These are phyloP conservation scores for Coemansia biformis DNA, from an alignment of 192 early-diverging fungal species.

Conservation along the genomic window DNA sequence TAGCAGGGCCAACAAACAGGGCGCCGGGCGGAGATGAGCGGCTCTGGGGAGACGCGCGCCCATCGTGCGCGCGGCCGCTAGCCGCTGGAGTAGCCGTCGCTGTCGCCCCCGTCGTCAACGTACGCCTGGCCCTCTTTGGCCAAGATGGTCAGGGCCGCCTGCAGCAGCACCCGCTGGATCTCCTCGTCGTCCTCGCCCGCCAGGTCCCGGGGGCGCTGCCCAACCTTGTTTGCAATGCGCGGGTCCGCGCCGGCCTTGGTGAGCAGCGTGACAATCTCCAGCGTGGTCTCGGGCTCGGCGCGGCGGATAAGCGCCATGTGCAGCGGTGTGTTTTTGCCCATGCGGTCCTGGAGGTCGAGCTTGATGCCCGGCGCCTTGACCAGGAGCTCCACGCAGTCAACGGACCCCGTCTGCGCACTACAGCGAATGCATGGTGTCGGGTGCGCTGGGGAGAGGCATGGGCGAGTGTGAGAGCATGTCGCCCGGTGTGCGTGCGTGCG, in stretches of 20 bases:
- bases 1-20: too few relatives aligned
- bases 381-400: slow-evolving; percentile 59
- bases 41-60: too few relatives aligned
- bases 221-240: slow-evolving; percentile 28
- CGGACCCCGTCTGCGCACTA: slow-evolving; percentile 54
- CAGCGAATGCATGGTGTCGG: neutral
- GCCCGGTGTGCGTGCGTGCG: too few relatives aligned
- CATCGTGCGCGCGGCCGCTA: too few relatives aligned
- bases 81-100: slow-evolving; percentile 12
- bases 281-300: slow-evolving; percentile 51
- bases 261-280: slow-evolving; percentile 59
- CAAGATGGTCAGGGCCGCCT: slow-evolving; percentile 19
- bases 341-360: slow-evolving; percentile 53
- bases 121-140: slow-evolving; percentile 5
- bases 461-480: too few relatives aligned
- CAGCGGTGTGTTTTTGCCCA: slow-evolving; percentile 59
- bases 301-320: slow-evolving; percentile 60
- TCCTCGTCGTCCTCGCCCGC: slow-evolving; percentile 17
- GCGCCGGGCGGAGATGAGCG: too few relatives aligned
- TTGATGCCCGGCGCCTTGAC: slow-evolving; percentile 50
- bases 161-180: slow-evolving; percentile 29
- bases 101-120: slow-evolving; percentile 12
- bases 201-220: slow-evolving; percentile 29
- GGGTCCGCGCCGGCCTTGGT: slow-evolving; percentile 54
- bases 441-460: too few relatives aligned